Percentiles rank a stretch among this genome's conserved stretches.
phyloP scores from a whole-genome alignment of 164 flowering plant genomes.

The Buxus sempervirens region DNA sequence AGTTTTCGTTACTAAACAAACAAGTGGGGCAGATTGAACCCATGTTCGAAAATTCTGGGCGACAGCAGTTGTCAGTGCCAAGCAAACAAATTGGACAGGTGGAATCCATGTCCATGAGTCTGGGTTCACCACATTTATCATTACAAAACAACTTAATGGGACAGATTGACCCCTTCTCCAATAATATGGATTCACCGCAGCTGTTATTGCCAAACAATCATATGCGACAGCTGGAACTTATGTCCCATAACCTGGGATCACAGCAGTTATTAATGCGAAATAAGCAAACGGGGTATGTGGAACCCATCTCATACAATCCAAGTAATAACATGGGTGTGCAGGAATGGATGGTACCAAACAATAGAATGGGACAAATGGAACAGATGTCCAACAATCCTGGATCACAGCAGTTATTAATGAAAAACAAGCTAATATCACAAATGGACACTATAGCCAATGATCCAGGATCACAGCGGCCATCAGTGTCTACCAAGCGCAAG shows the following conservation, averaged over 20 bases:
- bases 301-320: conserved; percentile 12
- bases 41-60: not conserved
- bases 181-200: conserved; percentile 12
- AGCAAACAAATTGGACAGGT: not conserved
- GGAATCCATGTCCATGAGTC: conserved; percentile 36
- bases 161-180: conserved; percentile 16
- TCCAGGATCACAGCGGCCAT: conserved; percentile 34
- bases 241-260: conserved; percentile 6
- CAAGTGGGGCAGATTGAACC: conserved; percentile 30
- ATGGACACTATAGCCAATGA: conserved; percentile 28
- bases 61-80: not conserved
- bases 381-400: conserved; percentile 11
- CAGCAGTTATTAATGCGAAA: conserved; percentile 18
- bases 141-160: conserved; percentile 24
- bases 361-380: conserved; percentile 43
- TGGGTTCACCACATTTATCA: conserved; percentile 29
- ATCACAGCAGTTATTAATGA: conserved; percentile 19
- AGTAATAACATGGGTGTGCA: conserved; percentile 20
- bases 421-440: conserved; percentile 39
- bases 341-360: conserved; percentile 25
- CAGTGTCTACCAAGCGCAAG: conserved; percentile 22
- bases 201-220: conserved; percentile 14
- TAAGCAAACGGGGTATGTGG: conserved; percentile 5
- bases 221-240: conserved; percentile 22
- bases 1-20: not conserved